Conservation (phyloP, 495 filamentous ascomycete genomes). For the Lepraria neglecta region DNA sequence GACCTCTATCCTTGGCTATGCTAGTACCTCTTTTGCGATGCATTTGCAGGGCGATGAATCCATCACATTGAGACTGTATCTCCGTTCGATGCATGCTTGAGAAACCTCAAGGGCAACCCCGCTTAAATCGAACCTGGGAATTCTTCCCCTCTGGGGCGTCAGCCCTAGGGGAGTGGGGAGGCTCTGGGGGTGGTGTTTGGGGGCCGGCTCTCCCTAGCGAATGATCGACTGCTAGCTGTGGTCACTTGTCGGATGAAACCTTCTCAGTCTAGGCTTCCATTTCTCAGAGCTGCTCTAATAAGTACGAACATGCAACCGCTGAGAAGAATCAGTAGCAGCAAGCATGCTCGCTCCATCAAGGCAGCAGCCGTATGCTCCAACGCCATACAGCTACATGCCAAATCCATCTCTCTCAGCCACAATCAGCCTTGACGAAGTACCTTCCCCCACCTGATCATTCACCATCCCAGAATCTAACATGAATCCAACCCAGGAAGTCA, state of each 20-base stretch:
- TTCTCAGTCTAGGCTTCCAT: background rate
- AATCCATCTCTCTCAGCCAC: conserved; percentile 71
- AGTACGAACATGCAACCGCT: background rate
- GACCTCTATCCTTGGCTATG: background rate
- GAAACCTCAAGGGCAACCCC: no score
- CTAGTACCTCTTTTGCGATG: background rate
- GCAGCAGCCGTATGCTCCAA: conserved; percentile 68
- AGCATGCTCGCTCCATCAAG: conserved; percentile 27
- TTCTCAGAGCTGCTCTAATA: background rate
- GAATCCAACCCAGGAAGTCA: conserved; percentile 66
- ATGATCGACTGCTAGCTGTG: background rate
- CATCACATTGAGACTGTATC: no score
- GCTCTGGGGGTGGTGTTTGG: no score
- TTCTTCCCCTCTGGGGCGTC: no score
- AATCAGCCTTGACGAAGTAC: conserved; percentile 87
- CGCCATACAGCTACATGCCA: conserved; percentile 84
- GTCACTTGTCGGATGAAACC: background rate
- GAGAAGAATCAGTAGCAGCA: background rate
- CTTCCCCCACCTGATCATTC: background rate
- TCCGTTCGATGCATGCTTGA: no score
- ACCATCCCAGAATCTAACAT: conserved; percentile 10
- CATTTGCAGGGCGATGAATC: no score
- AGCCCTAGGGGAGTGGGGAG: no score
- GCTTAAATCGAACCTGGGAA: no score
- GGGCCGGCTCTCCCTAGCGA: no score